Evolutionary conservation across 345 rosid species (phyloP), one percentile per base, ranked within the genome.

Genomic region (Cardamine chenopodiifolia): DNA sequence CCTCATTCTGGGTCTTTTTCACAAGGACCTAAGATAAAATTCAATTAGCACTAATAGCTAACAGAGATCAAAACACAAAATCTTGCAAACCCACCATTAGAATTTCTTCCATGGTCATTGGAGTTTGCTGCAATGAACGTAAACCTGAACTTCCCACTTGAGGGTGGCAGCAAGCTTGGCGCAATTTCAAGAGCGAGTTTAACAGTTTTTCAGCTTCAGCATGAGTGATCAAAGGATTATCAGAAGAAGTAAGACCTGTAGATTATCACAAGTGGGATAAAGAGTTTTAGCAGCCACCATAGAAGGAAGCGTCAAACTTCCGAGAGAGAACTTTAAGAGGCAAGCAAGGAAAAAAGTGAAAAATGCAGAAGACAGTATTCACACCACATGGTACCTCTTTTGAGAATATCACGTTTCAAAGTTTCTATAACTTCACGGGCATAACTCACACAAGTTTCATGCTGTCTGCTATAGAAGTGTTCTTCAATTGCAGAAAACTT

Each of bases 161-260:
- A 70, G 98, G 98, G 72, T 94, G 97, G 82, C 98, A 94, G 79
- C 98, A 94, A 76, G 98, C 98, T 77, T 94, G 98, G 44, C 98
- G 98, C 84, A 94, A 94, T 81, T 91, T 94, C 87, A 94, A 84
- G 72, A 94, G 97, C 2, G 98, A 90, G 69, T 84, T 90, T 76
- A 94, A 79, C 71, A 94, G 83, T 83, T 94, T 91, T 70, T 86
- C 89, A 78, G 98, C 93, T 65, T 91, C 97, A 7, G 80, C 76
- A 68, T 92, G 95, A 66, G 96, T 89, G 79, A 94, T 83, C 42
- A 87, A 71, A 71, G 82, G 85, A 81, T 88, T 84, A 78, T 78
- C 79, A 71, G 86, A 68, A 74, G 80, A 72, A 49, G 53, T 26
- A 74, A 48, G 75, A 81, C 90, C 97, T 93, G 81, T 42, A 70